Evolutionary conservation across 164 flowering plant genomes (phyloP), one percentile per base, ranked within the genome.

Genomic region (Nymphaea colorata): DNA sequence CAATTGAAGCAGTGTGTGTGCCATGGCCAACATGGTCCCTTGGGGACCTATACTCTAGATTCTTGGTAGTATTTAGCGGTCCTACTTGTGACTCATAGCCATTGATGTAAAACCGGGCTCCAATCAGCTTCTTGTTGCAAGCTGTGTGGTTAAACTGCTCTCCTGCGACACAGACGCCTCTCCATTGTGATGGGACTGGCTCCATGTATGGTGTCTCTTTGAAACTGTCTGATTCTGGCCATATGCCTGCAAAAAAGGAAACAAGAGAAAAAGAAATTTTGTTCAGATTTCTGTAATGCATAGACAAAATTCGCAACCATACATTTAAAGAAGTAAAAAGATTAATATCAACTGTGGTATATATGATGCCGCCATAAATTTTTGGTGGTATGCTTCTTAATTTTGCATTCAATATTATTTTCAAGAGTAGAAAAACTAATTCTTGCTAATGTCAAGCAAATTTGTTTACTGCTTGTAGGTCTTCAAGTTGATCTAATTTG

Each of bases 1-100:
- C 96, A 0, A 82, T 89, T 2, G 96, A 89, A 16, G 96, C 88
- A 7, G 89, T 83, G 74, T 89, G 96, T 3, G 96, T 89, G 0
- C 96, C 96, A 47, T 89, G 96, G 25, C 96, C 92, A 0, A 80
- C 51, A 42, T 11, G 69, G 73, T 87, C 96, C 8, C 89, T 71
- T 6, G 90, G 61, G 0, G 96, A 87, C 41, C 79, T 70, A 59
- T 82, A 89, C 71, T 89, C 90, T 0, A 70, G 41, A 66, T 61
- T 71, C 14, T 62, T 62, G 4, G 61, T 73, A 4, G 60, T 41
- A 73, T 81, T 75, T 0, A 83, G 64, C 4, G 76, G 75, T 10
- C 87, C 84, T 43, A 15, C 74, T 3, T 44, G 36, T 5, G 68
- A 45, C 68, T 85, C 86, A 51, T 78, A 84, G 2, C 86, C 93